Base-by-base conservation (phyloP, 148 eudicot genomes). In the Chenopodium berlandieri region DNA sequence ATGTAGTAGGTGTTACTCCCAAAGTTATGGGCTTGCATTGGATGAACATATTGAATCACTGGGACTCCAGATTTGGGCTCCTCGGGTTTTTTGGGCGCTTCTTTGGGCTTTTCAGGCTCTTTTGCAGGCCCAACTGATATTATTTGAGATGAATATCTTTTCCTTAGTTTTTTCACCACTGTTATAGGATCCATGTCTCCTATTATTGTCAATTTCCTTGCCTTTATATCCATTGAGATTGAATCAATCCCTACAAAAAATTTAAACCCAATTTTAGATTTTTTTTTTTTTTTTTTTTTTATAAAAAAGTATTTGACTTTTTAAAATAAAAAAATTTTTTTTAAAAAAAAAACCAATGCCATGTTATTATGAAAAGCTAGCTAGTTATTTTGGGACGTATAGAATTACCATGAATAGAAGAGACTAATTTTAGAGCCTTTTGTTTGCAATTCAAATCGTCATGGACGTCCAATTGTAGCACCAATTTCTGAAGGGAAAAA, bases 161-260 rank as follows among this genome's bases (percentile, higher is more conserved):
- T 92, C 71, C 91, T 86, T 68, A 91, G 46, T 78, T 92, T 92
- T 1, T 71, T 84, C 46, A 84, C 90, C 12, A 90, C 34, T 0
- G 1, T 31, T 10, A 91, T 85, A 1, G 90, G 91, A 83, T 92
- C 97, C 82, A 90, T 73, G 78, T 82, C 86, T 37, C 97, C 97
- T 22, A 81, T 86, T 12, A 92, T 71, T 8, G 97, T 92, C 81
- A 92, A 12, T 77, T 86, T 88, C 79, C 67, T 83, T 63, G 86
- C 89, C 72, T 87, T 86, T 71, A 44, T 68, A 23, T 91, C 88
- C 85, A 92, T 80, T 17, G 91, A 13, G 25, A 91, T 82, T 71
- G 91, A 88, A n/a, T 92, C 92, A 81, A 92, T 44, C 27, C 97
- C 97, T 92, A 84, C 65, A 40, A 73, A 22, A 30, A 34, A 20